A percentile compares a stretch with the other conserved stretches of the same genome.
Conservation (phyloP, 129 eudicot species). For the Oenanthe sinensis region DNA sequence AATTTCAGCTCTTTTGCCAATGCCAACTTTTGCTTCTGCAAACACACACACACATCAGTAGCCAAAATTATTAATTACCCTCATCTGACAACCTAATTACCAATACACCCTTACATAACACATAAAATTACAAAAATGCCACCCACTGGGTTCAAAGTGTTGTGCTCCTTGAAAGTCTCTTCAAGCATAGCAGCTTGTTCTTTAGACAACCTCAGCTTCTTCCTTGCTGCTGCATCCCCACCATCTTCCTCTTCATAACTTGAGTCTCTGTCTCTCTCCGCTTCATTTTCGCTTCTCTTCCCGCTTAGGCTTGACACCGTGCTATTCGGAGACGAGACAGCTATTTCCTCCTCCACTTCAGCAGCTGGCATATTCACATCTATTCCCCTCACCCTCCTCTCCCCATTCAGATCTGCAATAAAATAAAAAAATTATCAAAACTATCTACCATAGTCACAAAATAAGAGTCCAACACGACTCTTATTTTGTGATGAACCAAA, state of each 20-base stretch:
- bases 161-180: slow-evolving; percentile 72
- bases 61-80: background rate
- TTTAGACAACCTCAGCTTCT: slow-evolving; percentile 68
- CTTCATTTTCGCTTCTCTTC: slow-evolving; percentile 56
- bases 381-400: slow-evolving; percentile 37
- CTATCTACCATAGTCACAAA: background rate
- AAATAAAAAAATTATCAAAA: background rate
- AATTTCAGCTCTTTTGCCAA: slow-evolving; percentile 81
- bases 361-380: slow-evolving; percentile 41
- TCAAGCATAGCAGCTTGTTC: slow-evolving; percentile 84
- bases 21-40: slow-evolving; percentile 74
- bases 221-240: slow-evolving; percentile 62
- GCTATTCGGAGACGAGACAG: slow-evolving; percentile 73
- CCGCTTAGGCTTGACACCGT: slow-evolving; percentile 75
- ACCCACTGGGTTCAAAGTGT: slow-evolving; percentile 81
- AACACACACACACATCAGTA: background rate
- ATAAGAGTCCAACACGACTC: too few species aligned
- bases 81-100: slow-evolving; percentile 4
- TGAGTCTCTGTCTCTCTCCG: slow-evolving; percentile 46
- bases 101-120: background rate
- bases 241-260: slow-evolving; percentile 57
- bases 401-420: slow-evolving; percentile 40
- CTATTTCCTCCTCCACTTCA: slow-evolving; percentile 52
- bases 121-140: slow-evolving; percentile 12
- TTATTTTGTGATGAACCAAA: background rate